Evolutionary conservation across 73 alveolate species (phyloP).

Genomic region (Paraurostyla sp.): DNA sequence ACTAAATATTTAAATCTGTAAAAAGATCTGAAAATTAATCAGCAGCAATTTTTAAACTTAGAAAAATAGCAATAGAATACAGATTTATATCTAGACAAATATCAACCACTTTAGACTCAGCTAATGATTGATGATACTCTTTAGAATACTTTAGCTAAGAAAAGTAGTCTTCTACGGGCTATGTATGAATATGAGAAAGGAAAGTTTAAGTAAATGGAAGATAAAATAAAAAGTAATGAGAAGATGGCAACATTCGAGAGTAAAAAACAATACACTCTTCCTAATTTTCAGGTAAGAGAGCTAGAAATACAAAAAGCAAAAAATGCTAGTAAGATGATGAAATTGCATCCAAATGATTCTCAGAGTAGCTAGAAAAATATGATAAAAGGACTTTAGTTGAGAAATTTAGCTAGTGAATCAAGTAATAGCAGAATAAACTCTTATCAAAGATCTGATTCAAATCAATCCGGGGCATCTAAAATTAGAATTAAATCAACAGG

Average conservation of each 20-base stretch:
- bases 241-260: not conserved
- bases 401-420: not conserved
- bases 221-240: not conserved
- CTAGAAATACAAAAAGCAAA: not conserved
- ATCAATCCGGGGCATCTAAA: conserved; percentile 6
- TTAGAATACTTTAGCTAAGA: not conserved
- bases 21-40: not conserved
- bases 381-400: not conserved
- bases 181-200: conserved; percentile 17
- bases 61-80: not conserved
- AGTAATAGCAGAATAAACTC: not conserved
- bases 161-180: not conserved
- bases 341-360: too few species aligned
- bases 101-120: conserved; percentile 5
- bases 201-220: conserved; percentile 5
- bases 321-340: not conserved
- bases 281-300: conserved; percentile 18
- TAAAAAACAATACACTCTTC: not conserved
- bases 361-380: too few species aligned
- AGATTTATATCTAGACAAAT: not conserved
- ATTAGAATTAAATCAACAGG: not conserved
- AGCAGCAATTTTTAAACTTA: not conserved
- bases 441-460: conserved; percentile 5
- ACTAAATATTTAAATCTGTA: not conserved
- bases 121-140: conserved; percentile 33